Percentiles rank a stretch among this genome's conserved stretches.
Conservation (phyloP, 1,284 basidiomycete genomes). For the Megacollybia platyphylla region DNA sequence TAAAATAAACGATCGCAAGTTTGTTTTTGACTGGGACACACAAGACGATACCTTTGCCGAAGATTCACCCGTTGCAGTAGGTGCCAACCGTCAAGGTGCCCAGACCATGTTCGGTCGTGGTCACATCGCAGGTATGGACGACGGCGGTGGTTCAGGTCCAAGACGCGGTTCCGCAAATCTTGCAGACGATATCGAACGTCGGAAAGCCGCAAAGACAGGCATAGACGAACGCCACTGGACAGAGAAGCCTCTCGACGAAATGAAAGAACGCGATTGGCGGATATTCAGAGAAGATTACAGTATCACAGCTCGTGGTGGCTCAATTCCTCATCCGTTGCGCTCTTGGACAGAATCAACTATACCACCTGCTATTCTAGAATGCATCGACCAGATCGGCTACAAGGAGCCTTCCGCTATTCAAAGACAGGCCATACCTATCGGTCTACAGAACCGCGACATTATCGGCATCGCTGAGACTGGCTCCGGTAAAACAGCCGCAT, state of each 20-base stretch:
- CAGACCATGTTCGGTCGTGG: slow-evolving; percentile 81
- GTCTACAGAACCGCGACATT: slow-evolving; percentile 89
- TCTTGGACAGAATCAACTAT: slow-evolving; percentile 88
- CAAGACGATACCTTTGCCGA: slow-evolving; percentile 81
- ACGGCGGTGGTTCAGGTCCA: slow-evolving; percentile 32
- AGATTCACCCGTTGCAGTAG: slow-evolving; percentile 51
- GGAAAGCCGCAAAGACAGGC: slow-evolving; percentile 71
- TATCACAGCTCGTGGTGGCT: slow-evolving; percentile 85
- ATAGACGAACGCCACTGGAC: slow-evolving; percentile 95
- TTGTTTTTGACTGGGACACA: slow-evolving; percentile 97
- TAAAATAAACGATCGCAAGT: slow-evolving; percentile 90
- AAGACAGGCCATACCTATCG: slow-evolving; percentile 96
- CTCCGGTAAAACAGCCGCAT: slow-evolving; percentile 99
- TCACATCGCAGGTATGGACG: slow-evolving; percentile 77
- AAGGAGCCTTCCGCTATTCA: slow-evolving; percentile 96
- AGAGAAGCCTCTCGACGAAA: slow-evolving; percentile 86
- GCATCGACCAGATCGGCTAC: slow-evolving; percentile 89
- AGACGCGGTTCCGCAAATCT: slow-evolving; percentile 19
- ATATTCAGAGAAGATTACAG: slow-evolving; percentile 99
- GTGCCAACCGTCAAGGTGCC: slow-evolving; percentile 61
- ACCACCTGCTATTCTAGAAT: slow-evolving; percentile 65
- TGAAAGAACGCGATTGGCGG: slow-evolving; percentile 98
- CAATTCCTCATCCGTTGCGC: slow-evolving; percentile 86
- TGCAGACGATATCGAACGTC: slow-evolving; percentile 70
- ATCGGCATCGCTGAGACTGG: slow-evolving; percentile 98